Conservation (phyloP, 2,329 filamentous ascomycete genomes). For the Plectosphaerella sp. region DNA sequence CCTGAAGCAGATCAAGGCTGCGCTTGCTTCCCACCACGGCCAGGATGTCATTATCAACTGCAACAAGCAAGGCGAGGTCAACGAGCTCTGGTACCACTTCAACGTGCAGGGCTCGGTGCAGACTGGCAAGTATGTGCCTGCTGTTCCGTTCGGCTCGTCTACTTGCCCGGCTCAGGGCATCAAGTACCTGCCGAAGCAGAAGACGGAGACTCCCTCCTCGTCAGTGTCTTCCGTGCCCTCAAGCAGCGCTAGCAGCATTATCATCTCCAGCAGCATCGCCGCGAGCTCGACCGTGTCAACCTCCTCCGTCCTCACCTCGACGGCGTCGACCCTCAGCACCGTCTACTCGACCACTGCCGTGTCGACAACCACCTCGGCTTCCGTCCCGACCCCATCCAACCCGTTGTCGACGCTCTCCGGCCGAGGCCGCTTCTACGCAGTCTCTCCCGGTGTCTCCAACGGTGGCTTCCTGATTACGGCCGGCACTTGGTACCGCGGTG, state of each 20-base stretch:
- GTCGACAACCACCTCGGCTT: conserved; percentile 2
- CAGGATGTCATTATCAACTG: conserved; percentile 57
- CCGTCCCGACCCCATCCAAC: conserved; percentile 4
- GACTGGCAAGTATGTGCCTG: conserved; percentile 54
- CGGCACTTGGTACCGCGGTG: conserved; percentile 19
- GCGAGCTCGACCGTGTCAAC: conserved; percentile 7
- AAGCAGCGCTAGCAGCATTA: neutral
- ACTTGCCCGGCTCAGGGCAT: conserved; percentile 62
- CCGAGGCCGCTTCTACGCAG: conserved; percentile 11
- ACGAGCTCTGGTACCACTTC: conserved; percentile 60
- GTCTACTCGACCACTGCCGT: neutral
- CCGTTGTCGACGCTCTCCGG: conserved; percentile 9
- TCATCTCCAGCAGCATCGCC: conserved; percentile 8
- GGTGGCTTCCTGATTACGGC: conserved; percentile 16
- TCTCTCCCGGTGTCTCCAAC: neutral
- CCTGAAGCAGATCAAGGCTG: conserved; percentile 51
- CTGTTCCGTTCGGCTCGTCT: conserved; percentile 50
- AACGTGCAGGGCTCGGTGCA: conserved; percentile 55
- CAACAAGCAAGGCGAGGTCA: conserved; percentile 32
- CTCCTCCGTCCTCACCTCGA: neutral
- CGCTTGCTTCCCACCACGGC: conserved; percentile 49
- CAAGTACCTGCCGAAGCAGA: conserved; percentile 57
- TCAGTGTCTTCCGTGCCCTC: conserved; percentile 3
- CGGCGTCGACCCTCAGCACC: neutral
- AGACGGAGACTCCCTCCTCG: conserved; percentile 1